Evolutionary conservation across 768 basidiomycete genomes (phyloP).

Genomic region (Phaeotremella fagi): DNA sequence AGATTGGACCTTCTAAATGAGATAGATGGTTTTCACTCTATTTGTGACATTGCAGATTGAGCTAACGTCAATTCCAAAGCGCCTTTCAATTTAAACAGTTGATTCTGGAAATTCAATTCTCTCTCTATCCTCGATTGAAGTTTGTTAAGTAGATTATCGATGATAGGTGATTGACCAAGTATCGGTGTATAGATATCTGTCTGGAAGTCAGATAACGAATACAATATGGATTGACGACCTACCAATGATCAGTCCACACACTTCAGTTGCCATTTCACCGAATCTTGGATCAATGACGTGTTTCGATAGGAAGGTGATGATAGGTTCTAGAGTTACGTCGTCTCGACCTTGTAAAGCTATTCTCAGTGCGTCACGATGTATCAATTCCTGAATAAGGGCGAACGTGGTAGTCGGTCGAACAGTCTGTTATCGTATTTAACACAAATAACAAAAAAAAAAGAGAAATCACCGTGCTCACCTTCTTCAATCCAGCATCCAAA

Average conservation of each 20-base stretch:
- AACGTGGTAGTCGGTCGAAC: constrained; percentile 80
- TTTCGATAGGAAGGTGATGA: constrained; percentile 78
- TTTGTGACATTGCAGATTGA: constrained; percentile 15
- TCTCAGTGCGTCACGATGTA: constrained; percentile 82
- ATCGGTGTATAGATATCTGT: constrained; percentile 87
- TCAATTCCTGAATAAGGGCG: constrained; percentile 84
- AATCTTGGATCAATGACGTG: constrained; percentile 86
- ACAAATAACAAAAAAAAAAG: background rate
- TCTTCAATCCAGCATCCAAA: constrained; percentile 81
- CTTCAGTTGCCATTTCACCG: constrained; percentile 78
- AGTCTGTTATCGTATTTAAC: constrained; percentile 53
- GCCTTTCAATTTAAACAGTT: constrained; percentile 74
- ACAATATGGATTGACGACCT: constrained; percentile 32
- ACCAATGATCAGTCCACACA: constrained; percentile 80
- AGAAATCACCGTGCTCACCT: constrained; percentile 54
- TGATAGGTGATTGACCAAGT: constrained; percentile 87
- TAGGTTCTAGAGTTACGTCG: constrained; percentile 85
- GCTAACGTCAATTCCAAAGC: constrained; percentile 77
- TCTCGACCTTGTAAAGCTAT: constrained; percentile 84
- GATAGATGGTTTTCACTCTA: too few relatives aligned
- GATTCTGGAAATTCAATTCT: constrained; percentile 82
- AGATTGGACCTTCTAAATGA: too few relatives aligned
- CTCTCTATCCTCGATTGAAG: constrained; percentile 76
- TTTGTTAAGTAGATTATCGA: constrained; percentile 77
- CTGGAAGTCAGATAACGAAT: constrained; percentile 4